These are phyloP conservation scores for Candida incommunis DNA, from an alignment of 805 yeast genomes.

Conservation along the genomic window DNA sequence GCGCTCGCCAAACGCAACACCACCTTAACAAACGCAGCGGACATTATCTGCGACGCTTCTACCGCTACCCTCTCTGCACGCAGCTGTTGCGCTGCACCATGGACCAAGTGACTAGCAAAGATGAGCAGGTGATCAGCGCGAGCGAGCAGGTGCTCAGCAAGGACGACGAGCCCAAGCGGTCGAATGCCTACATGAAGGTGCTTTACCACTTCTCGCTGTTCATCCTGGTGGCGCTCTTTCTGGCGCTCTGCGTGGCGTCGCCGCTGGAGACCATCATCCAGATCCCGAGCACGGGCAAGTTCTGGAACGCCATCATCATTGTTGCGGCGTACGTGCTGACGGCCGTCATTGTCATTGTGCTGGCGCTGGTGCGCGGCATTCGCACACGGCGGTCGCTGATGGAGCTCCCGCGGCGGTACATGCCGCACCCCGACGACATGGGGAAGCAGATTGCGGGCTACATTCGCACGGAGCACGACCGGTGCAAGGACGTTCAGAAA, in stretches of 20 bases:
- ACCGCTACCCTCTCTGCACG: too few relatives aligned
- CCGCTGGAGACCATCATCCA: constrained; percentile 69
- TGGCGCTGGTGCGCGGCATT: constrained; percentile 47
- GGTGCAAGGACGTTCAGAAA: constrained; percentile 28
- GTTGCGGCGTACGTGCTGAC: constrained; percentile 56
- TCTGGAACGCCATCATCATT: constrained; percentile 69
- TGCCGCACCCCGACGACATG: constrained; percentile 51
- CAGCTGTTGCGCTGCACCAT: too few relatives aligned
- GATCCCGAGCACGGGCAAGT: constrained; percentile 48
- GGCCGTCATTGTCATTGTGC: constrained; percentile 31
- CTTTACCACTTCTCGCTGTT: constrained; percentile 19
- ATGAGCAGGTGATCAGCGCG: neutral
- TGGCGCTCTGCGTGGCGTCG: constrained; percentile 54
- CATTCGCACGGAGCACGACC: constrained; percentile 27
- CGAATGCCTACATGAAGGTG: neutral
- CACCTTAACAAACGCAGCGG: too few relatives aligned
- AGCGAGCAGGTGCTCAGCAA: neutral
- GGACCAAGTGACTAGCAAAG: too few relatives aligned
- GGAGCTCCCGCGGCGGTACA: constrained; percentile 67
- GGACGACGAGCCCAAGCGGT: neutral
- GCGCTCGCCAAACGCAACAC: too few relatives aligned
- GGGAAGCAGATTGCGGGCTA: constrained; percentile 31
- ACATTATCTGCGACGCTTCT: too few relatives aligned
- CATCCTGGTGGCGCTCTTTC: constrained; percentile 15
- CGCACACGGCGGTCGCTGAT: constrained; percentile 42